phyloP scores from a whole-genome alignment of 768 basidiomycete species.

The Amanita rimosa region DNA sequence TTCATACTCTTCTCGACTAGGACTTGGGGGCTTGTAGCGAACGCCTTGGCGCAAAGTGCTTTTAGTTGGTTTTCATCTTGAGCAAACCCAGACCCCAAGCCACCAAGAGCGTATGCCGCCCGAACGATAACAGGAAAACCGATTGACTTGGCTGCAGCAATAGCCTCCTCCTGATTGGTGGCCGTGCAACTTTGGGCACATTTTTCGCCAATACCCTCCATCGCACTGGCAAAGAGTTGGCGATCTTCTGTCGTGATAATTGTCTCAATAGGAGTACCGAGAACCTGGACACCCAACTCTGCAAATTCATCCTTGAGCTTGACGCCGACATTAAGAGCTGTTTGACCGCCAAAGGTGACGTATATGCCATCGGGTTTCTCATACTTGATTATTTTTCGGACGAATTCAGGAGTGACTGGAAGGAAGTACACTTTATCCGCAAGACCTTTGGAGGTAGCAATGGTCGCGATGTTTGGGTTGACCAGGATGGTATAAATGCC shows the following conservation, averaged over 20 bases:
- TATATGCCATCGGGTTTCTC: slow-evolving; percentile 99
- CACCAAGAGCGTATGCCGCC: slow-evolving; percentile 94
- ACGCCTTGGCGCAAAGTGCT: slow-evolving; percentile 86
- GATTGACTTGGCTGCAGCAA: slow-evolving; percentile 71
- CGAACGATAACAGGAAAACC: slow-evolving; percentile 96
- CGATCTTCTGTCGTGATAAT: slow-evolving; percentile 97
- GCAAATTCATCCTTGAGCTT: slow-evolving; percentile 96
- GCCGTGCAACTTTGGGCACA: slow-evolving; percentile 88
- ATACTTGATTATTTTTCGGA: slow-evolving; percentile 95
- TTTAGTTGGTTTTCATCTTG: slow-evolving; percentile 83
- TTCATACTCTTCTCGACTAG: slow-evolving; percentile 99
- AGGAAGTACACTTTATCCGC: slow-evolving; percentile 99
- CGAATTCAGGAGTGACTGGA: slow-evolving; percentile 95
- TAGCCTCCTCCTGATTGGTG: slow-evolving; percentile 76
- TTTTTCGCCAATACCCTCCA: slow-evolving; percentile 93
- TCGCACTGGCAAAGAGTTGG: slow-evolving; percentile 86
- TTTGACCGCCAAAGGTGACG: slow-evolving; percentile 97
- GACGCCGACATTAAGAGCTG: slow-evolving; percentile 92
- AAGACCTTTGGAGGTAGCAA: slow-evolving; percentile 92
- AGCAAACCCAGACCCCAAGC: slow-evolving; percentile 94
- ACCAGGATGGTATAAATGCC: slow-evolving; percentile 99
- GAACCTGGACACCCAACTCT: slow-evolving; percentile 79
- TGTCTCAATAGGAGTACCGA: slow-evolving; percentile 95
- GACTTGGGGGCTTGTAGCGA: slow-evolving; percentile 96
- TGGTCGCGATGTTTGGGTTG: slow-evolving; percentile 99